Evolutionary conservation across 169 alveolate genomes (phyloP).

Genomic region (Eimeria praecox): DNA sequence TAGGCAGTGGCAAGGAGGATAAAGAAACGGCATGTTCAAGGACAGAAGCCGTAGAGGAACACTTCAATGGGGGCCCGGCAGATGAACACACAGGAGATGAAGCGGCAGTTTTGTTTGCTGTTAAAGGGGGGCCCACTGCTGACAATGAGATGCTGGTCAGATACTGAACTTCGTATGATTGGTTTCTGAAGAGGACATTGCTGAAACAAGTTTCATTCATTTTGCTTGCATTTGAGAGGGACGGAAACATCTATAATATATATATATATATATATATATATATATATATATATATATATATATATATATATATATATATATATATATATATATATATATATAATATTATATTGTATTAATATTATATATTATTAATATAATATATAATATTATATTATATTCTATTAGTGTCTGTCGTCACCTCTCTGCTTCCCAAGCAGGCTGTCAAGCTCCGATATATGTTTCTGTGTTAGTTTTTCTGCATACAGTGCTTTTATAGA

Average conservation of each 20-base stretch:
- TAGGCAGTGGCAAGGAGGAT: neutral
- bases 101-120: slow-evolving; percentile 1
- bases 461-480: no score
- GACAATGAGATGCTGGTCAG: slow-evolving; percentile 53
- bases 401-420: neutral
- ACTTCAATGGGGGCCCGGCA: neutral
- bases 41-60: neutral
- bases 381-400: no score
- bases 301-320: no score
- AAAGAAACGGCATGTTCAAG: neutral
- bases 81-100: neutral
- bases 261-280: no score
- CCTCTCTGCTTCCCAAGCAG: neutral
- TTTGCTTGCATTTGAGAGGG: neutral
- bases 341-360: no score
- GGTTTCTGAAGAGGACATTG: neutral
- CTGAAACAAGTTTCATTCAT: neutral
- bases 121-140: slow-evolving; percentile 45
- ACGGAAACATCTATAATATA: neutral
- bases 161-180: neutral
- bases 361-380: no score
- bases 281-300: no score
- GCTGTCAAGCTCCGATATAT: neutral
- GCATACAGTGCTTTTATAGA: no score
- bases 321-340: no score